Base-by-base conservation (phyloP, 2,329 filamentous ascomycete genomes). In the Phialocephala subalpina region DNA sequence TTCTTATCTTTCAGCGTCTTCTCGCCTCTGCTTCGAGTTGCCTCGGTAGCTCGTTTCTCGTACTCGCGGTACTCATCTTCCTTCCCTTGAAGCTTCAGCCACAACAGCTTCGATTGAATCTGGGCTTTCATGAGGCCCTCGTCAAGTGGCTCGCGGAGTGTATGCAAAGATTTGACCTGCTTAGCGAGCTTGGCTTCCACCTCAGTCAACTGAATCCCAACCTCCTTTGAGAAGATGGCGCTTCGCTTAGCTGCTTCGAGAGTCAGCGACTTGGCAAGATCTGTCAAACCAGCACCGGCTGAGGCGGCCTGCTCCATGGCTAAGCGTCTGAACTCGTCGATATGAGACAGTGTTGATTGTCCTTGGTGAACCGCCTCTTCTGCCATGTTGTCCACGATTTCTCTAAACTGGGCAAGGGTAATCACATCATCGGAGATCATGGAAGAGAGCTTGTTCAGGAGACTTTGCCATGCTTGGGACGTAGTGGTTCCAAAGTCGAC, bases 21-120 rank as follows among this genome's bases (percentile, higher is more conserved):
- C 52, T 67, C 60, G 14, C 55, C 25, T 53, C 64, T 71, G 36
- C 35, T 62, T 38, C 63, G 65, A 25, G 60, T 60, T 12, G 73
- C 67, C 35, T 72, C 58, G 58, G 79, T 78, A 11, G 86, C 86
- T 68, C 85, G 85, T 60, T 74, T 76, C 63, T 80, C 71, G 67
- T 87, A 87, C 2, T 77, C 78, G 2, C 78, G 73, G 60, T 82
- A 78, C 70, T 86, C 83, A 18, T 82, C 79, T 2, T 72, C 75
- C 70, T 82, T 83, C 22, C 84, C 84, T 59, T 81, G 84, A 36
- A 86, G 58, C 73, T 82, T 84, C 58, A 89, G 77, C 85, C 86
- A 89, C 78, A 83, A 81, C 36, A 88, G 79, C 74, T 83, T 86
- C 16, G 87, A 86, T 52, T 78, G 79, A 29, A 90, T 78, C 72